Evolutionary conservation across 306 rosid species (phyloP).

Genomic region (Cicer bijugum): DNA sequence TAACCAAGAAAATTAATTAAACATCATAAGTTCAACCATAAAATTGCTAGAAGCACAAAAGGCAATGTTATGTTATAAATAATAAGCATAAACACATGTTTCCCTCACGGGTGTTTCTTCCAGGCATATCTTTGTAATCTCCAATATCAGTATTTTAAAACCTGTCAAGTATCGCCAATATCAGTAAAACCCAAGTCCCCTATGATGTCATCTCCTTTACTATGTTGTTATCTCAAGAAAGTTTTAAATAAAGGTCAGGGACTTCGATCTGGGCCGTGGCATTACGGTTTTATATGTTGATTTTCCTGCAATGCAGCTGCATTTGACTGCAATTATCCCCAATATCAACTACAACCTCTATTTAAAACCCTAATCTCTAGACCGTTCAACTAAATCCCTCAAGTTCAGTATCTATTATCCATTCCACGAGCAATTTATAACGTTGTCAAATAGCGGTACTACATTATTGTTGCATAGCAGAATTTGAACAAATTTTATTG

Average conservation of each 20-base stretch:
- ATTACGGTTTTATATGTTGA: too few relatives aligned
- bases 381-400: conserved; percentile 6
- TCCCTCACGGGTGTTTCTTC: conserved; percentile 21
- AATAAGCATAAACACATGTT: conserved; percentile 23
- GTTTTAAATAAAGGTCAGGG: too few relatives aligned
- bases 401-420: neutral
- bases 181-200: conserved; percentile 4
- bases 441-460: too few relatives aligned
- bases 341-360: too few relatives aligned
- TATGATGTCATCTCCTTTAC: neutral
- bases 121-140: conserved; percentile 11
- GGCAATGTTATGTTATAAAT: neutral
- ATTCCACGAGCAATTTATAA: too few relatives aligned
- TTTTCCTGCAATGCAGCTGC: too few relatives aligned
- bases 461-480: too few relatives aligned
- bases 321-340: too few relatives aligned
- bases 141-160: conserved; percentile 7
- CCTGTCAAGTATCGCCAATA: conserved; percentile 3
- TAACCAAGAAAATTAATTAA: conserved; percentile 9
- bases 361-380: neutral
- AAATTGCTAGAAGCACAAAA: conserved; percentile 5
- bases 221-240: neutral
- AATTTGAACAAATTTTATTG: too few relatives aligned
- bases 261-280: too few relatives aligned
- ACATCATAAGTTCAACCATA: conserved; percentile 1